phyloP scores from a whole-genome alignment of 805 yeast genomes.

The Torulaspora microellipsoides region DNA sequence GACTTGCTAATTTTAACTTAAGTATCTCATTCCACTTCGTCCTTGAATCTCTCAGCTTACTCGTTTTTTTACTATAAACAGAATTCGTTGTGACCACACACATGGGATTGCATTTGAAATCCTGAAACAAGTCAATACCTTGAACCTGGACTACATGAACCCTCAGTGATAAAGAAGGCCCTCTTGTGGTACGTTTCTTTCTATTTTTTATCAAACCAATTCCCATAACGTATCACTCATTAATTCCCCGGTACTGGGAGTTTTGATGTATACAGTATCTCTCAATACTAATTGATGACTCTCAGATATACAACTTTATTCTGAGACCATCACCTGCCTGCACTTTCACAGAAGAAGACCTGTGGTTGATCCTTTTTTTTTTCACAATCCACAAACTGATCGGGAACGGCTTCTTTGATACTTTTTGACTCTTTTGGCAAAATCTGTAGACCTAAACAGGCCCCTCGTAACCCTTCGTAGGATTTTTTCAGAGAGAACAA shows the following conservation, averaged over 20 bases:
- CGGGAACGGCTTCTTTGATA: too few species aligned
- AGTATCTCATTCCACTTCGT: slow-evolving; percentile 27
- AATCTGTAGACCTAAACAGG: too few species aligned
- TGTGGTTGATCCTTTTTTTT: too few species aligned
- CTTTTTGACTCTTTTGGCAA: too few species aligned
- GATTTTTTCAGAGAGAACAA: too few species aligned
- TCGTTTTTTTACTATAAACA: slow-evolving; percentile 22
- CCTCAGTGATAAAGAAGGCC: slow-evolving; percentile 17
- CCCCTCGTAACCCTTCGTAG: too few species aligned
- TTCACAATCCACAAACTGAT: too few species aligned
- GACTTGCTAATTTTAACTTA: slow-evolving; percentile 26
- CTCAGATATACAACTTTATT: too few species aligned
- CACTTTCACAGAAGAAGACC: too few species aligned
- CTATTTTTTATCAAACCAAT: slow-evolving; percentile 20
- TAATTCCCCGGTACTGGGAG: not conserved
- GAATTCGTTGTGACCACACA: slow-evolving; percentile 30
- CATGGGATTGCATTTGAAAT: slow-evolving; percentile 29
- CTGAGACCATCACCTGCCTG: too few species aligned
- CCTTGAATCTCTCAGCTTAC: slow-evolving; percentile 20
- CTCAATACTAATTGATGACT: too few species aligned
- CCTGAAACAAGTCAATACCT: slow-evolving; percentile 23
- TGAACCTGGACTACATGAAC: slow-evolving; percentile 22
- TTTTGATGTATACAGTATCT: too few species aligned
- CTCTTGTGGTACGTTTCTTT: slow-evolving; percentile 10
- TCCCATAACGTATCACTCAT: not conserved